These are phyloP conservation scores for Blastocladiella britannica DNA, from an alignment of 192 early-diverging fungal genomes.

Conservation along the genomic window DNA sequence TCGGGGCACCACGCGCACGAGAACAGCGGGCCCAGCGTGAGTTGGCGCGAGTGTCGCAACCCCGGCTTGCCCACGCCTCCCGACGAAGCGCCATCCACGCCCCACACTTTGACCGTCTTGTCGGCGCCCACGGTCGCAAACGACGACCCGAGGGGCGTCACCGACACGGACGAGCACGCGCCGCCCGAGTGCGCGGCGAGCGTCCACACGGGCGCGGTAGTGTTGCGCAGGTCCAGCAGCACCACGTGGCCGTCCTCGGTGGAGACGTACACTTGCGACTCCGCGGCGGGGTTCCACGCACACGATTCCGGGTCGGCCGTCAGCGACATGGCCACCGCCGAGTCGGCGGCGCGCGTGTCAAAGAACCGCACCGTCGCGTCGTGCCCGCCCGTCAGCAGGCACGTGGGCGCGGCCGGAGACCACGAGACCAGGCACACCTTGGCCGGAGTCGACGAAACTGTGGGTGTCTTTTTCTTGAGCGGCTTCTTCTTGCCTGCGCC, in stretches of 20 bases:
- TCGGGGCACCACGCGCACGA: constrained; percentile 3
- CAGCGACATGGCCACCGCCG: constrained; percentile 76
- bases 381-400: constrained; percentile 76
- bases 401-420: constrained; percentile 71
- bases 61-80: constrained; percentile 64
- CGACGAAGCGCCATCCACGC: constrained; percentile 58
- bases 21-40: constrained; percentile 3
- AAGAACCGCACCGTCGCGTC: constrained; percentile 72
- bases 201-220: constrained; percentile 46
- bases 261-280: constrained; percentile 38
- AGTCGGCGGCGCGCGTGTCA: constrained; percentile 68
- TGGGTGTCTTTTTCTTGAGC: neutral
- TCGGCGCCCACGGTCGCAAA: constrained; percentile 18
- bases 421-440: constrained; percentile 68
- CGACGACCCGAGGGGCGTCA: constrained; percentile 56
- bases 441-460: neutral
- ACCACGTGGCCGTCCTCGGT: constrained; percentile 81
- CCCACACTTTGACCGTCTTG: constrained; percentile 85
- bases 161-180: constrained; percentile 68
- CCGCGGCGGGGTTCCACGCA: constrained; percentile 14
- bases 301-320: constrained; percentile 78
- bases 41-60: constrained; percentile 13
- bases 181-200: constrained; percentile 75
- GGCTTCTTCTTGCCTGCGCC: neutral
- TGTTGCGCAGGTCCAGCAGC: constrained; percentile 62